These are phyloP conservation scores for Hirschioporus abietinus DNA, from an alignment of 768 basidiomycete species.

Conservation along the genomic window DNA sequence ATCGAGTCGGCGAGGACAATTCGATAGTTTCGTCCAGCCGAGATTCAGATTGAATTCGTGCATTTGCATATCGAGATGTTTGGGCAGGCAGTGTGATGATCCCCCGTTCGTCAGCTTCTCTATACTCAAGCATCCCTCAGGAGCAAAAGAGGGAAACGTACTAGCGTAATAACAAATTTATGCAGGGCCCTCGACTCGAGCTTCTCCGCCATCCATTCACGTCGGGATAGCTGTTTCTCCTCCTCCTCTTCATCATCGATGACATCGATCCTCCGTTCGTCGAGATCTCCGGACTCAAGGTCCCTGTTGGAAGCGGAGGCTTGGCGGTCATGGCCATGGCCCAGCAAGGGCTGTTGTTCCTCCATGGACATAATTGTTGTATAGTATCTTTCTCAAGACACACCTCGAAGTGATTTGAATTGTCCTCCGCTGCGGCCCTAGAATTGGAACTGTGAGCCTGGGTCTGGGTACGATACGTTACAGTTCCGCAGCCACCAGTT, in stretches of 20 bases:
- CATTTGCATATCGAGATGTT: too few species aligned
- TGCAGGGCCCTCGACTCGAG: constrained; percentile 54
- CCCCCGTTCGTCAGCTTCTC: too few species aligned
- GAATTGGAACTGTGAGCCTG: background rate
- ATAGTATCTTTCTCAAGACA: background rate
- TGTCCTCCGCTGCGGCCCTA: background rate
- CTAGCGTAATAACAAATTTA: constrained; percentile 52
- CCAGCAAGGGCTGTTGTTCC: constrained; percentile 24
- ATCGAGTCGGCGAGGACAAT: constrained; percentile 15
- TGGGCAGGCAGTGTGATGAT: too few species aligned
- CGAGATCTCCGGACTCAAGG: constrained; percentile 39
- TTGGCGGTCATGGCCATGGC: constrained; percentile 18
- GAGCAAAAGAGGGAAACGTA: constrained; percentile 29
- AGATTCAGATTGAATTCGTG: constrained; percentile 6
- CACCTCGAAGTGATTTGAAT: background rate
- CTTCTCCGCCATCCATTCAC: constrained; percentile 31
- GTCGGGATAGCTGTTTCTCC: constrained; percentile 14
- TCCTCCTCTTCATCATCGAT: constrained; percentile 13
- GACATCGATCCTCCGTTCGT: constrained; percentile 24
- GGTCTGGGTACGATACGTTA: too few species aligned
- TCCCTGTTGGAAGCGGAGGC: constrained; percentile 23
- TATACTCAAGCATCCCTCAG: constrained; percentile 7
- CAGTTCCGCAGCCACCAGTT: too few species aligned
- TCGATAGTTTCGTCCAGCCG: background rate
- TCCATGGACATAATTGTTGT: constrained; percentile 15